A percentile compares a stretch with the other conserved stretches of the same genome.
Evolutionary conservation across 106 monocot species (phyloP).

Genomic region (Agapanthus africanus): DNA sequence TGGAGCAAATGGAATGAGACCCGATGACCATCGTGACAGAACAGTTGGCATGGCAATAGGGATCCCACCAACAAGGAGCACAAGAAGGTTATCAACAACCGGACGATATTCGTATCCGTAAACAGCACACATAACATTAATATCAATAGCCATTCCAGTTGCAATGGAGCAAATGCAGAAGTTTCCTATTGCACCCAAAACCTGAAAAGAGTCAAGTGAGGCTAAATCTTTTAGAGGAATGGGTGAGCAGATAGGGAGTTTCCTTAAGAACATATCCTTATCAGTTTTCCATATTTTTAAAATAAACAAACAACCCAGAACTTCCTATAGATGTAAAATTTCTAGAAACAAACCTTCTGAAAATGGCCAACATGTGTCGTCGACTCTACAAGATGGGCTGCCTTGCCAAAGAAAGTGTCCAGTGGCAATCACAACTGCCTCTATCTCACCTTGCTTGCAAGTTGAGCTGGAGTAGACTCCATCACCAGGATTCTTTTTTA

Average conservation of each 20-base stretch:
- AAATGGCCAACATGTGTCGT: constrained; percentile 51
- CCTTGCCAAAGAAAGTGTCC: constrained; percentile 58
- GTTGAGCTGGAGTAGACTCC: constrained; percentile 51
- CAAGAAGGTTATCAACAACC: constrained; percentile 38
- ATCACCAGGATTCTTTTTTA: constrained; percentile 38
- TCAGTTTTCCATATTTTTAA: too few species aligned
- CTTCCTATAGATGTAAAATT: too few species aligned
- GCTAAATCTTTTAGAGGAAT: not conserved
- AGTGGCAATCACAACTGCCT: too few species aligned
- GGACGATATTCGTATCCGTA: constrained; percentile 23
- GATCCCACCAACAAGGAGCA: constrained; percentile 45
- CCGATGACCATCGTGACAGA: too few species aligned
- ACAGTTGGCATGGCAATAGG: constrained; percentile 49
- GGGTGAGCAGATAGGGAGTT: too few species aligned
- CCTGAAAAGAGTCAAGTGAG: constrained; percentile 18
- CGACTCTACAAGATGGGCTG: constrained; percentile 53
- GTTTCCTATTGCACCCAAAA: constrained; percentile 46
- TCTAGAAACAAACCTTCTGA: constrained; percentile 31
- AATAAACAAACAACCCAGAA: too few species aligned
- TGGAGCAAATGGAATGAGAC: constrained; percentile 48
- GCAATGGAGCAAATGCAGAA: constrained; percentile 53
- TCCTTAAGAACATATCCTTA: too few species aligned
- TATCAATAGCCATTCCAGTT: constrained; percentile 36
- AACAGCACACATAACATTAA: constrained; percentile 31
- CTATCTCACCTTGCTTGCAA: constrained; percentile 59